Evolutionary conservation across 768 basidiomycete species (phyloP), one percentile per base, ranked within the genome.

Genomic region (Imleria badia): DNA sequence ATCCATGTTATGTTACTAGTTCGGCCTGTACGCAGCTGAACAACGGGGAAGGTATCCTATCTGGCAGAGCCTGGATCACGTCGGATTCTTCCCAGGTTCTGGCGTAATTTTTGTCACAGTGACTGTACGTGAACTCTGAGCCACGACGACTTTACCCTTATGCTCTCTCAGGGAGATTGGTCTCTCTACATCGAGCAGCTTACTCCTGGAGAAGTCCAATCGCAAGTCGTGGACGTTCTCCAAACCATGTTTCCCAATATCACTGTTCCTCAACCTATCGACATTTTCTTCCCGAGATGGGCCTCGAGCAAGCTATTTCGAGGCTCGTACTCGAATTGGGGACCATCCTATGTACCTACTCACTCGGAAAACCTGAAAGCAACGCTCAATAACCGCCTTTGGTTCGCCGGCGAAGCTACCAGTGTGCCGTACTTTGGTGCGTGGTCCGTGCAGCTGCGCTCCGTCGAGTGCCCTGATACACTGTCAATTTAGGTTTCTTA

Each of bases 281-380:
- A 76, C 22, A 81, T 88, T 64, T 76, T 75, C 64, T 80, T 83
- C 60, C 76, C 77, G 3, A 72, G 76, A 3, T 88, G 86, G 87
- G 58, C 73, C 44, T 67, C 67, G 17, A 77, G 87, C 62, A 80
- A 80, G 5, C 69, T 79, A 36, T 69, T 52, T 55, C 53, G 60
- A 0, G 68, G 67, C 2, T 81, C 83, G 5, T 89, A 85, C 61
- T 82, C 82, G 19, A 89, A 86, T 56, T 87, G 85, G 85, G 85
- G 84, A 0, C 75, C 86, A 1, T 75, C 81, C 11, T 85, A 85
- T 60, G 66, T 80, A 11, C 75, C 73, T 29, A 69, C 70, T 6
- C 81, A 84, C 55, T 74, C 81, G 29, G 69, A 76, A 20, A 83
- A 86, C 63, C 62, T 86, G 40, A 73, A 78, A 47, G 80, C 82